These are phyloP conservation scores for Boletus huronensis DNA, from an alignment of 768 basidiomycete genomes.

Conservation along the genomic window DNA sequence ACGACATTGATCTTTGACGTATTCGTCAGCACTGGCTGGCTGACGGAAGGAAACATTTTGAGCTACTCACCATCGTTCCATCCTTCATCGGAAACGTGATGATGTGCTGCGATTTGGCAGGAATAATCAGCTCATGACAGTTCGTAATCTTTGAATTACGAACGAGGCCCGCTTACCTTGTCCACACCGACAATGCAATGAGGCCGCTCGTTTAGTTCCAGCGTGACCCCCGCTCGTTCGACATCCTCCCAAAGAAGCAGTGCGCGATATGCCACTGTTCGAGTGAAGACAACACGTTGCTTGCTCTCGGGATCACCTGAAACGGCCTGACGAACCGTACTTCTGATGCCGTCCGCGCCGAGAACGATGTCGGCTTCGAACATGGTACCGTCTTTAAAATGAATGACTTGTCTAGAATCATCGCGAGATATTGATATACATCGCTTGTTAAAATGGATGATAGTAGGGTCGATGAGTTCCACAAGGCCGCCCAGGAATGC, in stretches of 20 bases:
- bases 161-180: conserved; percentile 34
- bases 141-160: not conserved
- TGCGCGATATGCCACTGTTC: conserved; percentile 48
- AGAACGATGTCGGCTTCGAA: conserved; percentile 48
- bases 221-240: conserved; percentile 41
- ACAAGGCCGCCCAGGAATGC: conserved; percentile 48
- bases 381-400: conserved; percentile 48
- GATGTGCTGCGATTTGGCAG: conserved; percentile 39
- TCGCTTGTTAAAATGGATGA: conserved; percentile 50
- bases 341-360: conserved; percentile 38
- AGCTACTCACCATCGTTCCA: conserved; percentile 36
- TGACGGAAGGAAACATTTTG: not conserved
- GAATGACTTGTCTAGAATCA: conserved; percentile 31
- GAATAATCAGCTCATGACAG: not conserved
- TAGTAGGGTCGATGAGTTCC: conserved; percentile 38
- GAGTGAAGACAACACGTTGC: conserved; percentile 40
- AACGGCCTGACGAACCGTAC: conserved; percentile 38
- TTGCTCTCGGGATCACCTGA: conserved; percentile 21
- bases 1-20: conserved; percentile 45
- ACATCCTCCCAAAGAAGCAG: conserved; percentile 41
- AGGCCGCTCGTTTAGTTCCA: conserved; percentile 35
- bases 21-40: not conserved
- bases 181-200: conserved; percentile 43
- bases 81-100: conserved; percentile 49
- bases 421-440: conserved; percentile 36